phyloP scores from a whole-genome alignment of 768 basidiomycete species.

The Russula virescens region DNA sequence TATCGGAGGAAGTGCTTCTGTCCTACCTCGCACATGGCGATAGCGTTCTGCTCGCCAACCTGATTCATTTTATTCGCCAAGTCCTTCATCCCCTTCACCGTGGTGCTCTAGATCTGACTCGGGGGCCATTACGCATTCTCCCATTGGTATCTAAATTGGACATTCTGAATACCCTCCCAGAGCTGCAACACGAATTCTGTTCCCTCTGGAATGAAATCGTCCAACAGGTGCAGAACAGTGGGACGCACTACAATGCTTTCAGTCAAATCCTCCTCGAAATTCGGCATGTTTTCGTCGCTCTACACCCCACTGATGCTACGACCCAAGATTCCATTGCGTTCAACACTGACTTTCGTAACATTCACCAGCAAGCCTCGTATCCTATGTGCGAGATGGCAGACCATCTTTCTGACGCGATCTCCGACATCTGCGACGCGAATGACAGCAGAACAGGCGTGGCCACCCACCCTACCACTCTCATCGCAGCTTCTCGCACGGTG shows the following conservation, averaged over 20 bases:
- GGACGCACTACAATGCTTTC: not conserved
- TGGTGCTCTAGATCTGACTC: not conserved
- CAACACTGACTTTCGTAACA: too few relatives aligned
- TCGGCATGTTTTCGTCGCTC: not conserved
- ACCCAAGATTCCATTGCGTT: too few relatives aligned
- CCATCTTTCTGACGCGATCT: too few relatives aligned
- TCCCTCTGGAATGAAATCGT: conserved; percentile 2
- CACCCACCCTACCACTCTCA: not conserved
- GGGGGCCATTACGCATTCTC: not conserved
- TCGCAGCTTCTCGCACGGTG: not conserved
- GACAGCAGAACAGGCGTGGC: not conserved
- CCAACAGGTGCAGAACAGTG: not conserved
- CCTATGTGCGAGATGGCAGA: too few relatives aligned
- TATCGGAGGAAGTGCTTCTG: not conserved
- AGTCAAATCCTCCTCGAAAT: not conserved
- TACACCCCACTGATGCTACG: not conserved
- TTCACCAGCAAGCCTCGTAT: too few relatives aligned
- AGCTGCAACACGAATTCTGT: not conserved
- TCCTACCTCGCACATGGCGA: not conserved
- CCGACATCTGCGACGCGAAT: not conserved
- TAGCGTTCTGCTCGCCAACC: not conserved
- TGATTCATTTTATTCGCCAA: conserved; percentile 1
- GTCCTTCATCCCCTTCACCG: not conserved
- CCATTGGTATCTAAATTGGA: not conserved
- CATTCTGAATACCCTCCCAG: not conserved